A percentile compares a stretch with the other conserved stretches of the same genome.
These are phyloP conservation scores for Nakataea oryzae DNA, from an alignment of 2,329 filamentous ascomycete genomes.

Conservation along the genomic window DNA sequence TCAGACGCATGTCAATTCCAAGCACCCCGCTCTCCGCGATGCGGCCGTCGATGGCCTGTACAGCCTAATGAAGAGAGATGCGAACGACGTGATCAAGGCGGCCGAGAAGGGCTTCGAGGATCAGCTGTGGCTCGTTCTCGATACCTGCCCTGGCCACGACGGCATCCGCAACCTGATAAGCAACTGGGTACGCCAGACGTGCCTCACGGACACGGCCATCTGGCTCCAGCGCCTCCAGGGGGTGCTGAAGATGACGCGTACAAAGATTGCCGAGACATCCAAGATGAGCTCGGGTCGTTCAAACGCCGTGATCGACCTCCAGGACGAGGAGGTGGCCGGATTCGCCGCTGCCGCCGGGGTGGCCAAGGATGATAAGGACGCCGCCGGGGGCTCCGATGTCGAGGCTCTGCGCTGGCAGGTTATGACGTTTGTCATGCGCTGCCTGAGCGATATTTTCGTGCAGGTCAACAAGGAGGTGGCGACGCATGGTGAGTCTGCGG, in stretches of 20 bases:
- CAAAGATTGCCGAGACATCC: slow-evolving; percentile 47
- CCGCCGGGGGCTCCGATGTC: slow-evolving; percentile 48
- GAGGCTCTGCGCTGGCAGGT: slow-evolving; percentile 95
- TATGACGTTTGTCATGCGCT: slow-evolving; percentile 83
- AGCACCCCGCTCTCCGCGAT: slow-evolving; percentile 59
- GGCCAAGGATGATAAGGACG: slow-evolving; percentile 44
- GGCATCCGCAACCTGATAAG: slow-evolving; percentile 78
- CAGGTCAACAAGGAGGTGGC: slow-evolving; percentile 71
- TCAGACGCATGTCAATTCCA: slow-evolving; percentile 66
- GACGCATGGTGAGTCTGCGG: slow-evolving; percentile 66
- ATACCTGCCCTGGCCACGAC: slow-evolving; percentile 64
- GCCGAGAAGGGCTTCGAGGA: slow-evolving; percentile 77
- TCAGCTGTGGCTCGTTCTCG: slow-evolving; percentile 81
- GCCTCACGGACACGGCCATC: slow-evolving; percentile 63
- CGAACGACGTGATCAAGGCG: slow-evolving; percentile 67
- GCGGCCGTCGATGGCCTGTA: slow-evolving; percentile 82
- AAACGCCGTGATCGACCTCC: slow-evolving; percentile 60
- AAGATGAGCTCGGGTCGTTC: slow-evolving; percentile 23
- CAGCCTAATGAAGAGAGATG: slow-evolving; percentile 89
- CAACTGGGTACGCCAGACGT: slow-evolving; percentile 91
- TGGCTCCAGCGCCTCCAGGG: slow-evolving; percentile 87
- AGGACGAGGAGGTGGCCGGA: slow-evolving; percentile 93
- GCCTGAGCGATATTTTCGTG: slow-evolving; percentile 71
- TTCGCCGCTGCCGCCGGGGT: slow-evolving; percentile 69
- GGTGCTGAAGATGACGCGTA: slow-evolving; percentile 78